phyloP scores from a whole-genome alignment of 306 rosid genomes.

The Quercus agrifolia region DNA sequence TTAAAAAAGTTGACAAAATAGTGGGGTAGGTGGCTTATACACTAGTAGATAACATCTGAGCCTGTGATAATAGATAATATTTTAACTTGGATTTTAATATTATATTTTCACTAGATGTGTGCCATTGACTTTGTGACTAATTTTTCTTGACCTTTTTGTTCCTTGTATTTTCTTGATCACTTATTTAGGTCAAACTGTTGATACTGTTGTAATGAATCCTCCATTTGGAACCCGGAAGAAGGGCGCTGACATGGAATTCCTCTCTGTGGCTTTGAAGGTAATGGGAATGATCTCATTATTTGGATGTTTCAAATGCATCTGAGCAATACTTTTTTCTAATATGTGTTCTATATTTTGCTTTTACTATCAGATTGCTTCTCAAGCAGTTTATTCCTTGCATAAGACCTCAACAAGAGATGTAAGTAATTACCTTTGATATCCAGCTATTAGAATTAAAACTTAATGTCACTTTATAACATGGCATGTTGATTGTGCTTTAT shows the following conservation, averaged over 20 bases:
- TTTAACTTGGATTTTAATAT: neutral
- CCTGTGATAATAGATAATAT: neutral
- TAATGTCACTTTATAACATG: neutral
- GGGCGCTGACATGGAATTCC: conserved; percentile 92
- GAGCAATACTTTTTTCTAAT: conserved; percentile 11
- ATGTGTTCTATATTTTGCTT: conserved; percentile 15
- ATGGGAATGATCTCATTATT: neutral
- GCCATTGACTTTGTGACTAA: neutral
- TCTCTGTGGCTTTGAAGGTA: conserved; percentile 73
- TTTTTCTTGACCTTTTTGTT: neutral
- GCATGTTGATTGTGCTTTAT: neutral
- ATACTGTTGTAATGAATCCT: conserved; percentile 92
- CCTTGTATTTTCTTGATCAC: conserved; percentile 17
- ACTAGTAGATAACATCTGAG: neutral
- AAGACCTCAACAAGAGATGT: conserved; percentile 92
- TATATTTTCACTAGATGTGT: neutral
- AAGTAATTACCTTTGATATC: conserved; percentile 33
- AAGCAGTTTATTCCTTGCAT: conserved; percentile 91
- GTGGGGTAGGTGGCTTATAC: neutral
- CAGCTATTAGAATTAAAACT: conserved; percentile 3
- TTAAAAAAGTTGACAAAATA: neutral
- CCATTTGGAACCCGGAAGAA: conserved; percentile 87
- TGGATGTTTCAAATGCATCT: conserved; percentile 7
- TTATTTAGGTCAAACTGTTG: conserved; percentile 59
- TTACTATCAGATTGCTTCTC: conserved; percentile 66